These are phyloP conservation scores for Erigeron philadelphicus DNA, from an alignment of 140 eudicot species.

Conservation along the genomic window DNA sequence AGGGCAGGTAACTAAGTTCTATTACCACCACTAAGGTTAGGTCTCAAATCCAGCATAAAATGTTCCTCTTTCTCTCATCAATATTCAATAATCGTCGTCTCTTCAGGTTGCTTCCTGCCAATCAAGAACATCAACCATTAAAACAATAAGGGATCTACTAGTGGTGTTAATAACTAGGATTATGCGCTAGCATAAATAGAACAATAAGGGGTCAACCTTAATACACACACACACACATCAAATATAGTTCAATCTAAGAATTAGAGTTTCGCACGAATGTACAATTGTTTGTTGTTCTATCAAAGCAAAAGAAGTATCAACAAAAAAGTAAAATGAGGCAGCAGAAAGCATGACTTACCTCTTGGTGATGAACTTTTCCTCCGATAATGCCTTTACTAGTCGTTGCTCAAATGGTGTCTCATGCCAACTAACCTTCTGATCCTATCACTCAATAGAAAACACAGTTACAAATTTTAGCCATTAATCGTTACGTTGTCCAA, in stretches of 20 bases:
- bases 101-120: constrained; percentile 28
- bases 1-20: constrained; percentile 2
- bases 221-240: neutral
- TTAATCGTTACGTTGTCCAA: neutral
- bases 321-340: neutral
- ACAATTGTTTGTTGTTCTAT: too few relatives aligned
- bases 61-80: constrained; percentile 12
- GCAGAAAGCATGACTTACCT: constrained; percentile 39
- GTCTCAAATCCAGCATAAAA: constrained; percentile 9
- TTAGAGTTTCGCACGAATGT: neutral
- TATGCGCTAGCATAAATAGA: neutral
- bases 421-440: constrained; percentile 84
- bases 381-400: constrained; percentile 72
- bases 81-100: neutral
- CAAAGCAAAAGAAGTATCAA: neutral
- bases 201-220: neutral
- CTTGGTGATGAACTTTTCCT: constrained; percentile 41
- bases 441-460: constrained; percentile 37
- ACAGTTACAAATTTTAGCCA: neutral
- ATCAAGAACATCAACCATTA: constrained; percentile 3
- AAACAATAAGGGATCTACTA: neutral
- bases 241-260: neutral
- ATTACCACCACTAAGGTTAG: constrained; percentile 20
- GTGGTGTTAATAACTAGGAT: neutral
- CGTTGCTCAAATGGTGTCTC: constrained; percentile 89